A percentile compares a stretch with the other conserved stretches of the same genome.
phyloP scores from a whole-genome alignment of 179 eudicot genomes.

The Nepenthes alata region DNA sequence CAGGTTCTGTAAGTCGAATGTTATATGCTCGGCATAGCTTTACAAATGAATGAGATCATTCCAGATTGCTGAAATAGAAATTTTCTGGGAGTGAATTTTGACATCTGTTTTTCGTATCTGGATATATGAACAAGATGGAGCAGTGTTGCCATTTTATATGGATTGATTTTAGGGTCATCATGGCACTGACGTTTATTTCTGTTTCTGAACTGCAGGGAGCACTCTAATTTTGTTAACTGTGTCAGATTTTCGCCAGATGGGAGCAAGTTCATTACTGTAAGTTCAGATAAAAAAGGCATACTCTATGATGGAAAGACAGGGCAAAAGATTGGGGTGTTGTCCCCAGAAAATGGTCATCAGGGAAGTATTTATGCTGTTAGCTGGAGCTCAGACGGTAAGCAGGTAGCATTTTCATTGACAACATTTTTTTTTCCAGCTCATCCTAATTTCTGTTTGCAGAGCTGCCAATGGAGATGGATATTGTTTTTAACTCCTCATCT shows the following conservation, averaged over 20 bases:
- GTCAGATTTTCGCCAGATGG: constrained; percentile 96
- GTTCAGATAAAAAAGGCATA: constrained; percentile 87
- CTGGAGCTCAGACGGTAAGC: constrained; percentile 90
- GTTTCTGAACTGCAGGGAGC: constrained; percentile 40
- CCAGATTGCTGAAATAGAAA: too few relatives aligned
- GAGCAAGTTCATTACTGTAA: constrained; percentile 73
- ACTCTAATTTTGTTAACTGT: constrained; percentile 88
- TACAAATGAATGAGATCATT: too few relatives aligned
- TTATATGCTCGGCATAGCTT: too few relatives aligned
- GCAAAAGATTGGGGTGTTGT: constrained; percentile 70
- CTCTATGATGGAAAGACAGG: constrained; percentile 83
- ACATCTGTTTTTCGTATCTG: too few relatives aligned
- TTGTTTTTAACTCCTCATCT: too few relatives aligned
- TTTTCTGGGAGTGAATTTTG: too few relatives aligned
- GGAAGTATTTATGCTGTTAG: constrained; percentile 96
- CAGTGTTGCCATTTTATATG: too few relatives aligned
- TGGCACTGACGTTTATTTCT: too few relatives aligned
- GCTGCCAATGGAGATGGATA: too few relatives aligned
- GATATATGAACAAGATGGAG: too few relatives aligned
- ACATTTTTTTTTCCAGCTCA: background rate
- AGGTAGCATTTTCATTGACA: constrained; percentile 25
- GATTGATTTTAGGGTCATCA: too few relatives aligned
- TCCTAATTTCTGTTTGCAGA: background rate
- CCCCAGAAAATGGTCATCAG: constrained; percentile 74
- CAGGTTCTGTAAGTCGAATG: too few relatives aligned